These are phyloP conservation scores for Fragilariopsis cylindrus DNA, from an alignment of 108 stramenopile genomes.

Conservation along the genomic window DNA sequence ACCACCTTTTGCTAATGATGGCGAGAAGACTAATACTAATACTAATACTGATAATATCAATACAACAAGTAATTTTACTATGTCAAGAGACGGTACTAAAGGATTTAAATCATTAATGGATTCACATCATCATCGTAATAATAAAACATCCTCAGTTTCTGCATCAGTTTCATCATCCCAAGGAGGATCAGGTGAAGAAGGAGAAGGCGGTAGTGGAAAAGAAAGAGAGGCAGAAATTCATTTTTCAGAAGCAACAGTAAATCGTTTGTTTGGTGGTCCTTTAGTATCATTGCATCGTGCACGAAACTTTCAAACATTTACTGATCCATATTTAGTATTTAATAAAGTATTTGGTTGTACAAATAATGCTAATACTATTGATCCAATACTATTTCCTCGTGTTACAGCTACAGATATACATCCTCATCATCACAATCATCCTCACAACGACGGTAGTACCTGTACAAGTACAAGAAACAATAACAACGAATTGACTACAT, in stretches of 20 bases:
- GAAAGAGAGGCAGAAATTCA: conserved; percentile 28
- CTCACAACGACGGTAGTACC: background rate
- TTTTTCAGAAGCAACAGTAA: conserved; percentile 34
- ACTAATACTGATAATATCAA: no score
- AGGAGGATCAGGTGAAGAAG: background rate
- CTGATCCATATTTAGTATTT: conserved; percentile 52
- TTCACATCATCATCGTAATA: background rate
- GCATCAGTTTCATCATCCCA: background rate
- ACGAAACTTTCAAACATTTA: conserved; percentile 46
- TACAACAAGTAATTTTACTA: background rate
- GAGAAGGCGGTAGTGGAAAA: no score
- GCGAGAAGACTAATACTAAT: no score
- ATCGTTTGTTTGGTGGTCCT: conserved; percentile 55
- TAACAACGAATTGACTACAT: background rate
- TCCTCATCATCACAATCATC: background rate
- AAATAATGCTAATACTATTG: conserved; percentile 6
- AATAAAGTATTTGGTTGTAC: conserved; percentile 43
- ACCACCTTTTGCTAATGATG: no score
- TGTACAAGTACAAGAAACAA: background rate
- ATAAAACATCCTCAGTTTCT: background rate
- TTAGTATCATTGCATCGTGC: conserved; percentile 42
- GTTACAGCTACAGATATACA: background rate
- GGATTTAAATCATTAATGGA: conserved; percentile 5
- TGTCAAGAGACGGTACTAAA: conserved; percentile 1
- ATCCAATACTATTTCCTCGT: conserved; percentile 18